Evolutionary conservation across 306 rosid genomes (phyloP).

Genomic region (Aeschynomene evenia): DNA sequence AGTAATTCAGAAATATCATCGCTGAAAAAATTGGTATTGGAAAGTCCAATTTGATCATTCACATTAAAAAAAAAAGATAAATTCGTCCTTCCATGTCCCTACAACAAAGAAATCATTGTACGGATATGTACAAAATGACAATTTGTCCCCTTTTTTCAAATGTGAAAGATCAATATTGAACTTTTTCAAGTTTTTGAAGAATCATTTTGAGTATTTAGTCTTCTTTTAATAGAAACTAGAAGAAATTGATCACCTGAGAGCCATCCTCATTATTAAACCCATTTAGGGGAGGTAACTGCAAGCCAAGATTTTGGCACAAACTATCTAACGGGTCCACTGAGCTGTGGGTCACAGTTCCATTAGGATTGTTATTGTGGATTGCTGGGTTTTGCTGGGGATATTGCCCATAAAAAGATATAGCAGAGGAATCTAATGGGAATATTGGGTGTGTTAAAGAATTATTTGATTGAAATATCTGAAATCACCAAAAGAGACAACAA

Average conservation of each 20-base stretch:
- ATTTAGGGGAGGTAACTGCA: constrained; percentile 61
- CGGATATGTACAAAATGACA: too few relatives aligned
- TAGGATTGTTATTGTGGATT: constrained; percentile 46
- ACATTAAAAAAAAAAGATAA: too few relatives aligned
- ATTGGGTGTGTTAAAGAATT: constrained; percentile 55
- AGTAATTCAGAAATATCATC: too few relatives aligned
- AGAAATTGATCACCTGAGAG: constrained; percentile 58
- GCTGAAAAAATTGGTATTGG: too few relatives aligned
- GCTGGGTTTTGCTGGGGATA: constrained; percentile 53
- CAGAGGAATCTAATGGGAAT: constrained; percentile 73
- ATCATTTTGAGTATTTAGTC: too few relatives aligned
- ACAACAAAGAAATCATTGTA: too few relatives aligned
- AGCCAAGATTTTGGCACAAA: constrained; percentile 53
- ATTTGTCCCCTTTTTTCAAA: too few relatives aligned
- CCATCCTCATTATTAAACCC: constrained; percentile 32
- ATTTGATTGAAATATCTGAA: constrained; percentile 69
- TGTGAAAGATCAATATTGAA: too few relatives aligned
- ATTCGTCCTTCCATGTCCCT: too few relatives aligned
- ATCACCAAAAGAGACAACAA: constrained; percentile 14
- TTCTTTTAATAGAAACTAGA: neutral
- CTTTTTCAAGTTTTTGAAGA: neutral
- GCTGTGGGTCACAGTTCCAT: constrained; percentile 46
- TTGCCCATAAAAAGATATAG: constrained; percentile 63
- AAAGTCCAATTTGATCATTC: too few relatives aligned
- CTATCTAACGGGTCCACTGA: constrained; percentile 64